Conservation (phyloP, 306 rosid genomes). For the Corylus avellana region DNA sequence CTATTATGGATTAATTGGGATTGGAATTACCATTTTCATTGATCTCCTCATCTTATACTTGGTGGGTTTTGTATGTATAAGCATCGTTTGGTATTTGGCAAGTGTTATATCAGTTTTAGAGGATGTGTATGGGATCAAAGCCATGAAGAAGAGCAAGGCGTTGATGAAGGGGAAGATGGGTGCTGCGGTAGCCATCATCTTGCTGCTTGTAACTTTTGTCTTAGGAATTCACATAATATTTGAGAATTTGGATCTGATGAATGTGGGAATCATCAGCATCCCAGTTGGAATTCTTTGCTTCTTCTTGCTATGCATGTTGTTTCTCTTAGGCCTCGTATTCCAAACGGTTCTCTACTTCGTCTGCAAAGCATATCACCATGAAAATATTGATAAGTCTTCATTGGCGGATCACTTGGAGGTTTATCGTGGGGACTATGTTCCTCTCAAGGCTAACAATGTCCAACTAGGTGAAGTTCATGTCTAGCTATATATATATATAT, state of each 20-base stretch:
- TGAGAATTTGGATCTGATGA: neutral
- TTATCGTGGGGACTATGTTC: slow-evolving; percentile 28
- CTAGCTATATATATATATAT: neutral
- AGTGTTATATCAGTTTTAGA: slow-evolving; percentile 27
- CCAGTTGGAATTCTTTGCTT: slow-evolving; percentile 18
- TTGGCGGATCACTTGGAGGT: slow-evolving; percentile 32
- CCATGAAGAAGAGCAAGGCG: slow-evolving; percentile 19
- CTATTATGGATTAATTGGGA: neutral
- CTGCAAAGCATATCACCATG: slow-evolving; percentile 38
- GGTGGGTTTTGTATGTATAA: slow-evolving; percentile 4
- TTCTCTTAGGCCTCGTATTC: slow-evolving; percentile 27
- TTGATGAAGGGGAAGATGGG: slow-evolving; percentile 22
- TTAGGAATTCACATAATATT: neutral
- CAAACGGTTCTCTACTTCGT: slow-evolving; percentile 31
- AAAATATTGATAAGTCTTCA: slow-evolving; percentile 26
- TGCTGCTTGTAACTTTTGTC: neutral
- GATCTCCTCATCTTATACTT: neutral
- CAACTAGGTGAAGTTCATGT: slow-evolving; percentile 9
- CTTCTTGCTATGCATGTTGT: slow-evolving; percentile 16
- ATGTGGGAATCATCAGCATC: neutral
- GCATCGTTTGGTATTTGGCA: slow-evolving; percentile 27
- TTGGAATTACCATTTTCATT: neutral
- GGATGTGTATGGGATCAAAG: slow-evolving; percentile 17
- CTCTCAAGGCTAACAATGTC: slow-evolving; percentile 19
- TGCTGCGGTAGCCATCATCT: neutral